Conservation (phyloP, 2,329 filamentous ascomycete species). For the Xylaria sp. region DNA sequence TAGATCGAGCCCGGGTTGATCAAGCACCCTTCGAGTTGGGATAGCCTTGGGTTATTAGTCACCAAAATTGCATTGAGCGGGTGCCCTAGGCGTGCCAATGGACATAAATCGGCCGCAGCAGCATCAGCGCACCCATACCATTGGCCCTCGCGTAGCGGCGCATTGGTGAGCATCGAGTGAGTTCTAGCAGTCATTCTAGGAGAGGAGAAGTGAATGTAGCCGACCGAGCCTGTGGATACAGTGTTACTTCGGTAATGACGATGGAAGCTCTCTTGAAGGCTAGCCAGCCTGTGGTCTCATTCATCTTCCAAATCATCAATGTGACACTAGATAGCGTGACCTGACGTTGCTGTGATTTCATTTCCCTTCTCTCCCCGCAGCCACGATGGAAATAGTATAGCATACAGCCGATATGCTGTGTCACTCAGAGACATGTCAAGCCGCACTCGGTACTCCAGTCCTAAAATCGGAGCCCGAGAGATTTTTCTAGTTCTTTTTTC, state of each 20-base stretch:
- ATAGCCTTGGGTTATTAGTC: constrained; percentile 14
- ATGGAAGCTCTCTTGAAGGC: constrained; percentile 7
- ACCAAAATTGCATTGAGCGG: neutral
- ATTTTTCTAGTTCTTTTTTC: neutral
- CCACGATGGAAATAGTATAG: constrained; percentile 17
- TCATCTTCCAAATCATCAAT: constrained; percentile 36
- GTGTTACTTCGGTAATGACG: constrained; percentile 21
- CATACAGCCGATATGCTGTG: constrained; percentile 6
- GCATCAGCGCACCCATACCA: constrained; percentile 13
- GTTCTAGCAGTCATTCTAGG: too few relatives aligned
- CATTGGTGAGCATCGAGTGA: constrained; percentile 12
- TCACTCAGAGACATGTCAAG: constrained; percentile 21
- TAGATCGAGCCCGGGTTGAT: neutral
- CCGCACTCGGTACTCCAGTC: constrained; percentile 13
- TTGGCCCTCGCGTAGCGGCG: constrained; percentile 10
- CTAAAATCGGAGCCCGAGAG: constrained; percentile 19
- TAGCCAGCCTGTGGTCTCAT: constrained; percentile 29
- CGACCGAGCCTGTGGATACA: constrained; percentile 26
- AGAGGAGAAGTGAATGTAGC: constrained; percentile 15
- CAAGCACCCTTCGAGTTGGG: constrained; percentile 1
- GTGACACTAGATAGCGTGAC: constrained; percentile 36
- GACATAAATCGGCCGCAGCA: constrained; percentile 9
- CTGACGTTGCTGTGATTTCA: constrained; percentile 34
- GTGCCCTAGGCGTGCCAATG: neutral
- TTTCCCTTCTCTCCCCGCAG: constrained; percentile 25